Percentiles rank a stretch among this genome's conserved stretches.
phyloP scores from a whole-genome alignment of 441 rosid species.

The Croton setiger region DNA sequence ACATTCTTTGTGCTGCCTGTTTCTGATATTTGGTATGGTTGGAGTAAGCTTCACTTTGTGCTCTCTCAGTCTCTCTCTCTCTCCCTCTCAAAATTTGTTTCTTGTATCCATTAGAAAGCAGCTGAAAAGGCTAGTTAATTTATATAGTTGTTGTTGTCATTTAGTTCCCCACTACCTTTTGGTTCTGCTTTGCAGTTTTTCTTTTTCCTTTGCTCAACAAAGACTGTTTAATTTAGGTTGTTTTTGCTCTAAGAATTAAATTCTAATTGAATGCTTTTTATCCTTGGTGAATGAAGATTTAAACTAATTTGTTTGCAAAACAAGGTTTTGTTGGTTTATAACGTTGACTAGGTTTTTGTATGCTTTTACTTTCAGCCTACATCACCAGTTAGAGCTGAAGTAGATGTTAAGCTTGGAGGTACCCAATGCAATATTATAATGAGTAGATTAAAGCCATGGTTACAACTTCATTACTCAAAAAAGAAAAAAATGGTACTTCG shows the following conservation, averaged over 20 bases:
- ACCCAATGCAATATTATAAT: conserved; percentile 67
- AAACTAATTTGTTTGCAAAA: background rate
- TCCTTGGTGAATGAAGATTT: background rate
- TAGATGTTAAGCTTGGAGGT: conserved; percentile 91
- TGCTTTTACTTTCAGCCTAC: conserved; percentile 54
- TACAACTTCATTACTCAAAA: conserved; percentile 60
- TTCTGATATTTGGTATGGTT: background rate
- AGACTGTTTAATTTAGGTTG: conserved; percentile 1
- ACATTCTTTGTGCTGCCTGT: background rate
- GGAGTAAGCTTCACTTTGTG: background rate
- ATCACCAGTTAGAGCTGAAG: conserved; percentile 79
- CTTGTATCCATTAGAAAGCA: background rate
- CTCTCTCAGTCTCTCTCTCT: background rate
- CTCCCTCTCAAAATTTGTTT: background rate
- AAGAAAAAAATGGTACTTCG: conserved; percentile 71
- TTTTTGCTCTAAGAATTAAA: background rate
- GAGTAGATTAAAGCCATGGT: conserved; percentile 82
- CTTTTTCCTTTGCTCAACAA: background rate
- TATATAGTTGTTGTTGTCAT: too few species aligned
- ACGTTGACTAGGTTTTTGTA: conserved; percentile 5
- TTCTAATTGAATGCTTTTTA: background rate
- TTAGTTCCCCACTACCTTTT: background rate
- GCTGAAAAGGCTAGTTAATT: background rate
- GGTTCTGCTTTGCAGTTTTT: background rate
- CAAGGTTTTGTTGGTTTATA: conserved; percentile 1